Evolutionary conservation across 306 rosid genomes (phyloP).

Genomic region (Malus domestica): DNA sequence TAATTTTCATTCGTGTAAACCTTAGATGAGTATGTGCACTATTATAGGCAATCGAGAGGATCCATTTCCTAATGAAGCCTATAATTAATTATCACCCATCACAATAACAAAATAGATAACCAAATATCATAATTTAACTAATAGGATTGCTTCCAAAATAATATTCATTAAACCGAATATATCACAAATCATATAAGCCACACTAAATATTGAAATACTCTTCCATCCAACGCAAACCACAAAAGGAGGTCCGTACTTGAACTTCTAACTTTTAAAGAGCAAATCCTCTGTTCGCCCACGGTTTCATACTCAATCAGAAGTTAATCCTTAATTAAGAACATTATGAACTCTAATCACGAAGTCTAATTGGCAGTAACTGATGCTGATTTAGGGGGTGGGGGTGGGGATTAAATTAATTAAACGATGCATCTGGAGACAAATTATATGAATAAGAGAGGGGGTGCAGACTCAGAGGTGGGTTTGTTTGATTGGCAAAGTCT

Average conservation of each 20-base stretch:
- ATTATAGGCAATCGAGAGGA: too few species aligned
- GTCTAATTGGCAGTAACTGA: background rate
- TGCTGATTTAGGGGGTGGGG: background rate
- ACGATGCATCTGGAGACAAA: background rate
- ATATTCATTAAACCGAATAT: too few species aligned
- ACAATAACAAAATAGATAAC: too few species aligned
- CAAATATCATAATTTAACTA: too few species aligned
- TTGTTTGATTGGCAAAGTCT: slow-evolving; percentile 12
- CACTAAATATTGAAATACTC: too few species aligned
- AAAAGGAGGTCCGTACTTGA: background rate
- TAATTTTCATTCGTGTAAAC: too few species aligned
- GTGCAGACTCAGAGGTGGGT: background rate
- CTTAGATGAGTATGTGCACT: too few species aligned
- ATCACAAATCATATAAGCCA: too few species aligned
- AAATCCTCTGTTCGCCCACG: background rate
- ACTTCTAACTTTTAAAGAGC: background rate
- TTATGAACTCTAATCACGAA: background rate
- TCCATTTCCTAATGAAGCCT: too few species aligned
- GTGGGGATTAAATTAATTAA: background rate
- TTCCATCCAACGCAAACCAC: background rate
- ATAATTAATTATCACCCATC: too few species aligned
- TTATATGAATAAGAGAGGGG: background rate
- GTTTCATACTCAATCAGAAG: background rate
- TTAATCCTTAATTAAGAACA: background rate
- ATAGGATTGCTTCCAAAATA: too few species aligned